Evolutionary conservation across 345 rosid genomes (phyloP).

Genomic region (Syzygium oleosum): DNA sequence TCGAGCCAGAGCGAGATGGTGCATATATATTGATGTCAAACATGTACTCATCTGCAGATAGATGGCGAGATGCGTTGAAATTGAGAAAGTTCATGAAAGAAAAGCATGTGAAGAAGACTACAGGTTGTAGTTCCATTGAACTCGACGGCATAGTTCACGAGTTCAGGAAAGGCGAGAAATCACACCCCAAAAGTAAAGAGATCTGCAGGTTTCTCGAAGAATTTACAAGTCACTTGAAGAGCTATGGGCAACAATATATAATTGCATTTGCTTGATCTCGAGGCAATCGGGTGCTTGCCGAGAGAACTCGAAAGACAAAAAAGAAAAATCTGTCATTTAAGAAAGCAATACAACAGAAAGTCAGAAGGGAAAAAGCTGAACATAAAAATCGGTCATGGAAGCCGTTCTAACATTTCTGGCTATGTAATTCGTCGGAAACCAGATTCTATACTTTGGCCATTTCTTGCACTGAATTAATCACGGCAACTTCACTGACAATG

Average conservation of each 20-base stretch:
- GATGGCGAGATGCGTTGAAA: slow-evolving; percentile 41
- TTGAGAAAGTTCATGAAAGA: slow-evolving; percentile 43
- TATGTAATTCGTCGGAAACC: not conserved
- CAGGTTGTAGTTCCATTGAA: slow-evolving; percentile 53
- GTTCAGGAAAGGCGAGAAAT: slow-evolving; percentile 44
- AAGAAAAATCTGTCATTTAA: not conserved
- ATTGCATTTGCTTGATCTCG: not conserved
- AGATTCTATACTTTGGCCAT: not conserved
- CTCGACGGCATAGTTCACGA: slow-evolving; percentile 35
- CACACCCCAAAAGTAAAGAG: slow-evolving; percentile 20
- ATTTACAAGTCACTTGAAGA: slow-evolving; percentile 17
- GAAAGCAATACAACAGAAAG: not conserved
- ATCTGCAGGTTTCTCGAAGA: slow-evolving; percentile 15
- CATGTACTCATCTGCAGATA: slow-evolving; percentile 34
- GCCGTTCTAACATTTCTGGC: not conserved
- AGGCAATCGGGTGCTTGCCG: not conserved
- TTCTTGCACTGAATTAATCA: not conserved
- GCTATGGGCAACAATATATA: not conserved
- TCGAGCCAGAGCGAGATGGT: slow-evolving; percentile 33
- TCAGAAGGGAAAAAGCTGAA: not conserved
- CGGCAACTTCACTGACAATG: not conserved
- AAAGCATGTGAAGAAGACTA: slow-evolving; percentile 31
- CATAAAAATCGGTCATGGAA: not conserved
- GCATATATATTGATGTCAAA: slow-evolving; percentile 46
- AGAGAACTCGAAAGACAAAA: not conserved